Percentiles rank a stretch among this genome's conserved stretches.
Conservation (phyloP, 352 stramenopile species). For the Pythium phragmitis region DNA sequence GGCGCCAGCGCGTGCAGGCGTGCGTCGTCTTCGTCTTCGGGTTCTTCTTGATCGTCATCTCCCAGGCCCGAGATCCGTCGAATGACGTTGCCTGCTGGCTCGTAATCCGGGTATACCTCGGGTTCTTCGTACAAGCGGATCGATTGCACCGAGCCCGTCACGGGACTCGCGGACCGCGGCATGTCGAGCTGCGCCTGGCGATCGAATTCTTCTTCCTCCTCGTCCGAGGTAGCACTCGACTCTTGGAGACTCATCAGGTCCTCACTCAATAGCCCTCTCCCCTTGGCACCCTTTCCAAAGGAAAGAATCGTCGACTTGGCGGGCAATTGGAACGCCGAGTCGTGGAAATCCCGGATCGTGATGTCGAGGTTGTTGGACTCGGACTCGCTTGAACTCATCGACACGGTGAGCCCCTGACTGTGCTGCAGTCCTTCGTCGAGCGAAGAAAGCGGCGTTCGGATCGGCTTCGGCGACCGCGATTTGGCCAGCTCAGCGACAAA, state of each 20-base stretch:
- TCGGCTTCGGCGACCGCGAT: constrained; percentile 16
- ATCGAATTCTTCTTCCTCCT: constrained; percentile 22
- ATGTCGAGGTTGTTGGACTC: not conserved
- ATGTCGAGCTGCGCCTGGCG: not conserved
- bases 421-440: constrained; percentile 25
- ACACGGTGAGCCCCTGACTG: constrained; percentile 31
- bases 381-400: constrained; percentile 7
- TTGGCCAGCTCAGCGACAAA: constrained; percentile 12
- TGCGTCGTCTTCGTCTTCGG: constrained; percentile 36
- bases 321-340: constrained; percentile 58
- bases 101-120: constrained; percentile 2
- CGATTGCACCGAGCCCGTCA: not conserved
- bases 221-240: constrained; percentile 36
- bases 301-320: constrained; percentile 10
- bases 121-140: constrained; percentile 8
- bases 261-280: not conserved
- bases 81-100: not conserved
- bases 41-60: constrained; percentile 23
- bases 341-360: constrained; percentile 63
- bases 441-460: constrained; percentile 7
- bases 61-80: constrained; percentile 7
- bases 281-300: not conserved
- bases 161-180: not conserved
- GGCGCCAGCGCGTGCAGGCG: constrained; percentile 40
- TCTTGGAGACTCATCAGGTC: constrained; percentile 29